A percentile compares a stretch with the other conserved stretches of the same genome.
phyloP scores from a whole-genome alignment of 140 eudicot species.

The Senecio squalidus region DNA sequence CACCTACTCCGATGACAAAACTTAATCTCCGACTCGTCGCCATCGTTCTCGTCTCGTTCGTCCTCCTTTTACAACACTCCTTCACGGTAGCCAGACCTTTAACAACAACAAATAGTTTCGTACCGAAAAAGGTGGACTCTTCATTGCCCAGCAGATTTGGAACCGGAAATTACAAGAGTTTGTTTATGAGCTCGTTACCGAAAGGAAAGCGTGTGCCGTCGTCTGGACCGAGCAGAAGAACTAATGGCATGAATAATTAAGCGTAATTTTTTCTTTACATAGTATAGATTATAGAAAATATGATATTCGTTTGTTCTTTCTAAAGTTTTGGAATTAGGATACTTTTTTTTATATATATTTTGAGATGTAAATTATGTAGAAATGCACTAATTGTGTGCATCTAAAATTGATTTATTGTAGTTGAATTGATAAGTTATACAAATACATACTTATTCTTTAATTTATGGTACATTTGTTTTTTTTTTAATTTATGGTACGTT shows the following conservation, averaged over 20 bases:
- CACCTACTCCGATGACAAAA: constrained; percentile 1
- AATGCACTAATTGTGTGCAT: constrained; percentile 27
- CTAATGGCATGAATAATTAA: constrained; percentile 23
- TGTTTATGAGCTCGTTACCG: constrained; percentile 29
- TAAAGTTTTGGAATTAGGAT: constrained; percentile 11
- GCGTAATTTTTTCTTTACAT: neutral
- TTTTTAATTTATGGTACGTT: neutral
- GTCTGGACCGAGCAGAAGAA: constrained; percentile 30
- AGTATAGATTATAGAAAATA: constrained; percentile 7
- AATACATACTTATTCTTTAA: neutral
- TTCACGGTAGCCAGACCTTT: constrained; percentile 16
- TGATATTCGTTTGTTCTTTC: constrained; percentile 15
- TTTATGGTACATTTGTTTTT: neutral
- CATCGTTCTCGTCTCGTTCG: constrained; percentile 3
- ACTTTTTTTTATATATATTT: neutral
- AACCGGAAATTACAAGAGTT: constrained; percentile 20
- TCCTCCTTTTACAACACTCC: constrained; percentile 13
- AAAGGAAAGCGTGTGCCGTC: constrained; percentile 27
- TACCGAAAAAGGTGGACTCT: constrained; percentile 9
- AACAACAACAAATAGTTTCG: neutral
- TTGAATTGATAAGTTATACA: neutral
- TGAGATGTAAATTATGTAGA: constrained; percentile 10
- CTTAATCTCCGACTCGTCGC: constrained; percentile 15
- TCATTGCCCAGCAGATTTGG: neutral
- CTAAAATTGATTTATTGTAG: constrained; percentile 12